Evolutionary conservation across 192 early-diverging fungal species (phyloP).

Genomic region (Entomortierella chlamydospora): DNA sequence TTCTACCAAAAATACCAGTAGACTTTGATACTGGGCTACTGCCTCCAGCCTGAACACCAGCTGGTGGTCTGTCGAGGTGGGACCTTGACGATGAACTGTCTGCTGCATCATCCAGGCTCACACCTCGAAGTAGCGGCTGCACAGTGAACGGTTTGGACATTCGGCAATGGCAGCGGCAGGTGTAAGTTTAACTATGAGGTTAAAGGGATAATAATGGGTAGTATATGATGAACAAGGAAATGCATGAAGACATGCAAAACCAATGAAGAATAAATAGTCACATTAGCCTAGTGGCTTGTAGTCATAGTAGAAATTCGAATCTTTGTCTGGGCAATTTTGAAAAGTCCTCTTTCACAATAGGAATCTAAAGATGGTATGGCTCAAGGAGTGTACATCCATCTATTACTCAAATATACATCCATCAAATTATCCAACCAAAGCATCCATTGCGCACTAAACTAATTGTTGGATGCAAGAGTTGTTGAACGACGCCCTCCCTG

Average conservation of each 20-base stretch:
- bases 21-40: conserved; percentile 28
- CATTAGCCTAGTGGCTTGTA: not conserved
- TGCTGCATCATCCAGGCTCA: conserved; percentile 55
- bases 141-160: conserved; percentile 62
- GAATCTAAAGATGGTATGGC: conserved; percentile 27
- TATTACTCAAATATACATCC: not conserved
- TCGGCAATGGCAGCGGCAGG: not conserved
- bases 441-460: not conserved
- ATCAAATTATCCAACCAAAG: not conserved
- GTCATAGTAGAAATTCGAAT: not conserved
- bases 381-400: not conserved
- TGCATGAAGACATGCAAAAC: not conserved
- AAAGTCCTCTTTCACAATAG: conserved; percentile 26
- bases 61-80: conserved; percentile 25
- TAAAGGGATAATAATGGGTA: too few relatives aligned
- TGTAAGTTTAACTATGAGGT: not conserved
- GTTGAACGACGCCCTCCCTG: too few relatives aligned
- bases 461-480: not conserved
- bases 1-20: conserved; percentile 50
- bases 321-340: not conserved
- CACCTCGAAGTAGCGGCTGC: conserved; percentile 59
- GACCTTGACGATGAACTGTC: conserved; percentile 39
- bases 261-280: not conserved
- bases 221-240: not conserved
- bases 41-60: conserved; percentile 14